Base-by-base conservation (phyloP, 148 eudicot species). In the Suaeda aralocaspica region DNA sequence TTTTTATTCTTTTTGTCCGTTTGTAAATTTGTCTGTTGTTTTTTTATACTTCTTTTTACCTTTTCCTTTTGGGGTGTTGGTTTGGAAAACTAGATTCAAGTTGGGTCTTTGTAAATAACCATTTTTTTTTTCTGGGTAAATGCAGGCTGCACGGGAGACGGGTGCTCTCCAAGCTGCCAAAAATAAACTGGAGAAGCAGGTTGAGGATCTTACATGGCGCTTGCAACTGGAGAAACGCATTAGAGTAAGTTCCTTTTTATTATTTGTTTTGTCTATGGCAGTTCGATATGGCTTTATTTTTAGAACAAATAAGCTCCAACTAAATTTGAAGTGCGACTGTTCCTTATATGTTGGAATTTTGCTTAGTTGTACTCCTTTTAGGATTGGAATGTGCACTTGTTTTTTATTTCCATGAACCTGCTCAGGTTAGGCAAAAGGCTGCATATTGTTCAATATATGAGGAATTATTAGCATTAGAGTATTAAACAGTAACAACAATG, bases 111-210 rank as follows among this genome's bases (percentile, higher is more conserved):
- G 14, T 61, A 30, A 2, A 56, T 21, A 59, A 70, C 59, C 50
- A 29, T 71, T 67, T 39, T 26, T 63, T 63, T n/a, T n/a, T n/a
- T n/a, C n/a, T n/a, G n/a, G 39, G 62, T 14, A 62, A 75, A 41
- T 73, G 26, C 81, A 95, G 99, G 97, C 99, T 73, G 97, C 99
- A 64, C 84, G 82, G 68, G 97, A 95, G 81, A 95, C 99, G 30
- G 99, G 99, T 65, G 99, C 99, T 72, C 96, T 95, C 33, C 96
- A 95, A 85, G 99, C 97, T 79, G 99, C 99, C 67, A 95, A 95
- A 85, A 91, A 88, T 80, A 95, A 95, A 79, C 81, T 95, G 68
- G 99, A 95, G 83, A 95, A 95, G 96, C 99, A 95, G 82, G 97
- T 95, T 71, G 99, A 95, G 76, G 99, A 95, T 76, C 82, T 95